These are phyloP conservation scores for Pleurotus citrinopileatus DNA, from an alignment of 768 basidiomycete species.

Conservation along the genomic window DNA sequence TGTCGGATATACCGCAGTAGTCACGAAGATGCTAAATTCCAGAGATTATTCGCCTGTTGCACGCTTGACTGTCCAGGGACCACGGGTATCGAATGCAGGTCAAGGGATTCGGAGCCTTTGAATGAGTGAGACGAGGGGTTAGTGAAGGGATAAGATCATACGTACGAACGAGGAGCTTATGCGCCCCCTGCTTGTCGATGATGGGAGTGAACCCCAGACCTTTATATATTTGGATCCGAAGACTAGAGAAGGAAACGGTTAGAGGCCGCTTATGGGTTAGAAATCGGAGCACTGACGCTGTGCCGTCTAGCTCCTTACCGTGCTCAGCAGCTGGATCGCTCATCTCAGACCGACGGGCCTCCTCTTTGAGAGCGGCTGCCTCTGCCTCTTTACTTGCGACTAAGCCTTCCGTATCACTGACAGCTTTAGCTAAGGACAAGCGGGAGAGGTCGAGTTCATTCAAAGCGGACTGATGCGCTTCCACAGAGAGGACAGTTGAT, in stretches of 20 bases:
- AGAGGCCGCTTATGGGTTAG: background rate
- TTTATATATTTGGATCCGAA: slow-evolving; percentile 68
- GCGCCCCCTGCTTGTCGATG: slow-evolving; percentile 41
- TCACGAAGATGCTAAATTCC: slow-evolving; percentile 3
- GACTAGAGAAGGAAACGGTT: slow-evolving; percentile 34
- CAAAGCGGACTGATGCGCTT: slow-evolving; percentile 55
- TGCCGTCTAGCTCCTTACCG: slow-evolving; percentile 64
- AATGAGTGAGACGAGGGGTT: background rate
- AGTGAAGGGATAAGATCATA: slow-evolving; percentile 13
- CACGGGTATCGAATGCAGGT: slow-evolving; percentile 1
- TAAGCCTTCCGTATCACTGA: slow-evolving; percentile 67
- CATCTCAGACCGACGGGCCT: slow-evolving; percentile 55
- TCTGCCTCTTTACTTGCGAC: slow-evolving; percentile 70
- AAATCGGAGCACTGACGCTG: slow-evolving; percentile 44
- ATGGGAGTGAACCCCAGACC: slow-evolving; percentile 73
- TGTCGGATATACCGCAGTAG: background rate
- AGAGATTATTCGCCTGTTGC: background rate
- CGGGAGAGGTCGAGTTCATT: slow-evolving; percentile 65
- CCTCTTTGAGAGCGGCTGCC: slow-evolving; percentile 64
- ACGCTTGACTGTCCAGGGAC: background rate
- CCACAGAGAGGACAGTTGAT: slow-evolving; percentile 61
- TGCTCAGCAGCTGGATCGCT: slow-evolving; percentile 75
- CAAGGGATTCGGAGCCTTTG: background rate
- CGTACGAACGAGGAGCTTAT: slow-evolving; percentile 71
- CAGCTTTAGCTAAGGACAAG: slow-evolving; percentile 68